These are phyloP conservation scores for Suillus clintonianus DNA, from an alignment of 768 basidiomycete genomes.

Conservation along the genomic window DNA sequence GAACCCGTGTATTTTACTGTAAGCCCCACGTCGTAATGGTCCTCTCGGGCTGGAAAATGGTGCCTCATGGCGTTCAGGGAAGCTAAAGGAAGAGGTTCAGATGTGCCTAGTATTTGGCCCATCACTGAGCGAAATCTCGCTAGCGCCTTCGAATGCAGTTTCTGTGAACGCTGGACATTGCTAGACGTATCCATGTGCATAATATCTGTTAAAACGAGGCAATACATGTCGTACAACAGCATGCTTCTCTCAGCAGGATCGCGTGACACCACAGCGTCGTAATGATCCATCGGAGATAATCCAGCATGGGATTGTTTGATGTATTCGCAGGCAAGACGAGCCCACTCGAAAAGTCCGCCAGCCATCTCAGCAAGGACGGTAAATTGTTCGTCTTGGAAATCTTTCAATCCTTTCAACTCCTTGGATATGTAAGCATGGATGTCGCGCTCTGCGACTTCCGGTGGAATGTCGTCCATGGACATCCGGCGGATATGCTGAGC, in stretches of 20 bases:
- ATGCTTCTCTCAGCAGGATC: not conserved
- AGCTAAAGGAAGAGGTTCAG: not conserved
- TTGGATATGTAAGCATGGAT: not conserved
- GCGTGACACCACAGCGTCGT: not conserved
- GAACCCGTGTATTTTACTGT: conserved; percentile 6
- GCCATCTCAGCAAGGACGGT: not conserved
- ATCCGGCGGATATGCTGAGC: not conserved
- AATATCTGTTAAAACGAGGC: not conserved
- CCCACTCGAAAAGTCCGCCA: not conserved
- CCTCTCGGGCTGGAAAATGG: not conserved
- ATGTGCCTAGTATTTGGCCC: not conserved
- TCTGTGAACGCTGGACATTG: too few species aligned
- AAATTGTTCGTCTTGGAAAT: not conserved
- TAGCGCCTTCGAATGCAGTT: too few species aligned
- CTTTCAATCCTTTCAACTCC: not conserved
- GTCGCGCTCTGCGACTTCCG: not conserved
- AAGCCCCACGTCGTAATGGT: not conserved
- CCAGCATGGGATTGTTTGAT: not conserved
- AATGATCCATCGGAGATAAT: not conserved
- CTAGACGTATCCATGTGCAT: too few species aligned
- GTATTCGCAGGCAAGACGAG: not conserved
- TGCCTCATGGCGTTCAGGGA: not conserved
- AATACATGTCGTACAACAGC: not conserved
- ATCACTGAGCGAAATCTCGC: not conserved
- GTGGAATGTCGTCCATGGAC: not conserved